Evolutionary conservation across 2,329 filamentous ascomycete genomes (phyloP).

Genomic region (Alternaria longipes): DNA sequence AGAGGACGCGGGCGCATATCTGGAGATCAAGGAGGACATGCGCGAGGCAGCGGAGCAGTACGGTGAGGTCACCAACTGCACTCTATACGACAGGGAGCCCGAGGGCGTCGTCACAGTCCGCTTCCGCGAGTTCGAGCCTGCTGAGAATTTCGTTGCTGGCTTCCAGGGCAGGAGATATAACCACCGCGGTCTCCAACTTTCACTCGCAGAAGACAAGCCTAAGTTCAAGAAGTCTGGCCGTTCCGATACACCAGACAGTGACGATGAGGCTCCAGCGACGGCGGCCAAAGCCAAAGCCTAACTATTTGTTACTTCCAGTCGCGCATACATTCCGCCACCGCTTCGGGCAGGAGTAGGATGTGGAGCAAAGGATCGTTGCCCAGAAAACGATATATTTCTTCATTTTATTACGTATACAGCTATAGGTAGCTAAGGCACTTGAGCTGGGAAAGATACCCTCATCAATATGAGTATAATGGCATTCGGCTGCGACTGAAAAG

Average conservation of each 20-base stretch:
- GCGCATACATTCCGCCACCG: neutral
- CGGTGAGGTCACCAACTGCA: constrained; percentile 88
- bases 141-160: constrained; percentile 37
- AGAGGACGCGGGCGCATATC: constrained; percentile 80
- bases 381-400: neutral
- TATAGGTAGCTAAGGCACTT: neutral
- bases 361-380: neutral
- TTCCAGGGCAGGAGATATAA: constrained; percentile 34
- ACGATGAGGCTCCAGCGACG: constrained; percentile 36
- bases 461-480: neutral
- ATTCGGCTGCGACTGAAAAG: neutral
- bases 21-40: constrained; percentile 96
- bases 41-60: constrained; percentile 87
- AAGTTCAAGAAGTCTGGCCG: constrained; percentile 44
- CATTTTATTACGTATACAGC: neutral
- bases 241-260: constrained; percentile 30
- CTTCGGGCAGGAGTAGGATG: neutral
- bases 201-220: constrained; percentile 40
- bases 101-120: constrained; percentile 87
- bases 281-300: constrained; percentile 14
- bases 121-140: constrained; percentile 76
- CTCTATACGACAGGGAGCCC: constrained; percentile 85
- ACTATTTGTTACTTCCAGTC: neutral
- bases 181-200: constrained; percentile 24
- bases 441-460: constrained; percentile 14